phyloP scores from a whole-genome alignment of 108 stramenopile genomes.

The Fistulifera pelliculosa region DNA sequence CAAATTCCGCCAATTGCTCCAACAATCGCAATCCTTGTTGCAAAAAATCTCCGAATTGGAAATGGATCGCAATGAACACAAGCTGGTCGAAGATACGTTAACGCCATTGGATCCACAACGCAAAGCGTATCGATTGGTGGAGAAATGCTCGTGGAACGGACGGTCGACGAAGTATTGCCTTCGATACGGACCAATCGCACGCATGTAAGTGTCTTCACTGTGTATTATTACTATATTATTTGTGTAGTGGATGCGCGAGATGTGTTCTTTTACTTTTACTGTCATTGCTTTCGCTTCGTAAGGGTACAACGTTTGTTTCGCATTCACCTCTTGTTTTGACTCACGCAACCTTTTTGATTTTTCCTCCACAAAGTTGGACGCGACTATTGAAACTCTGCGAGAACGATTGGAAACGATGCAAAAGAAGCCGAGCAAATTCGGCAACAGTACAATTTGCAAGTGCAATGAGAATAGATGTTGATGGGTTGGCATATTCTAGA shows the following conservation, averaged over 20 bases:
- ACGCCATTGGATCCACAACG: slow-evolving; percentile 80
- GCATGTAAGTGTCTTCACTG: background rate
- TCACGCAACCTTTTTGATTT: too few relatives aligned
- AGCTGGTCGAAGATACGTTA: slow-evolving; percentile 86
- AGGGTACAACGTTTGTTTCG: too few relatives aligned
- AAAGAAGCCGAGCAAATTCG: slow-evolving; percentile 71
- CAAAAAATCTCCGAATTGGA: slow-evolving; percentile 43
- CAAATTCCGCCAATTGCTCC: slow-evolving; percentile 27
- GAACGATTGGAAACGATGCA: slow-evolving; percentile 45
- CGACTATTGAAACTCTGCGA: slow-evolving; percentile 46
- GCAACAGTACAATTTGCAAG: slow-evolving; percentile 58
- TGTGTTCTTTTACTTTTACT: slow-evolving; percentile 1
- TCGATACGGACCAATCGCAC: slow-evolving; percentile 59
- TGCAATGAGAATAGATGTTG: too few relatives aligned
- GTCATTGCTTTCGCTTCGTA: too few relatives aligned
- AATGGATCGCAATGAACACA: slow-evolving; percentile 49
- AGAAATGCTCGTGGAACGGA: slow-evolving; percentile 91
- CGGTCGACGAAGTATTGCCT: slow-evolving; percentile 89
- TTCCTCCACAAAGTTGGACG: slow-evolving; percentile 55
- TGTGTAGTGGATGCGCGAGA: background rate
- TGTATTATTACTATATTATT: too few relatives aligned
- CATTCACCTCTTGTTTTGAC: too few relatives aligned
- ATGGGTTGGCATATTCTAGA: too few relatives aligned
- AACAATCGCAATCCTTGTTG: slow-evolving; percentile 37
- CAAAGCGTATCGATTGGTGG: slow-evolving; percentile 86